Evolutionary conservation across 495 filamentous ascomycete species (phyloP), one percentile per base, ranked within the genome.

Genomic region (Bryoglossum gracile): DNA sequence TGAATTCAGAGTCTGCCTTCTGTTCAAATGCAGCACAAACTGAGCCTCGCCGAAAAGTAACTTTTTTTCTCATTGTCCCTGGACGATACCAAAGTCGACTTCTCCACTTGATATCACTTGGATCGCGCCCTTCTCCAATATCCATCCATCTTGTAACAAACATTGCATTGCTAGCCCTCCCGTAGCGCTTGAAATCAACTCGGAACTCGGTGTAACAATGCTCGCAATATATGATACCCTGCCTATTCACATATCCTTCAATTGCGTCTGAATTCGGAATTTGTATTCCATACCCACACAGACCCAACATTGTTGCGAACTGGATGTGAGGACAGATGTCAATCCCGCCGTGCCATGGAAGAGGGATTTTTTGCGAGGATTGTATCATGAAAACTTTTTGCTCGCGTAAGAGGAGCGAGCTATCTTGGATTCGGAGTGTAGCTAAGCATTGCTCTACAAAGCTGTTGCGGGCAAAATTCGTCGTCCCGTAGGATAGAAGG

Each of bases 121-220:
- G 16, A 51, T 43, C 38, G 3, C 40, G 38, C 17, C 48, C 26
- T 25, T 43, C 30, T 28, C 48, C 48, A 51, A 51, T 1, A 45
- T 51, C 48, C 40, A 44, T 44, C 48, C 48, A 51, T 45, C 18
- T 51, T 45, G 48, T 51, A 22, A 51, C 22, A 25, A 51, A 51
- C 40, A 51, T 44, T 39, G 48, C 48, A 38, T 51, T 44, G 32
- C 48, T 40, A 22, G 3, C 40, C 21, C 16, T 28, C 1, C 48
- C 48, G 35, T 44, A 51, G 41, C 40, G 10, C 33, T 45, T 51
- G 30, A 51, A 51, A 37, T 51, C 48, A 19, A 51, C 21, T 45
- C 41, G 25, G 40, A 51, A 51, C 30, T 51, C 48, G 11, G 48
- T 51, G 40, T 44, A 37, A 38, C 48, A 51, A 44, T 44, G 30